A percentile compares a stretch with the other conserved stretches of the same genome.
phyloP scores from a whole-genome alignment of 306 rosid species.

The Alnus rubra region DNA sequence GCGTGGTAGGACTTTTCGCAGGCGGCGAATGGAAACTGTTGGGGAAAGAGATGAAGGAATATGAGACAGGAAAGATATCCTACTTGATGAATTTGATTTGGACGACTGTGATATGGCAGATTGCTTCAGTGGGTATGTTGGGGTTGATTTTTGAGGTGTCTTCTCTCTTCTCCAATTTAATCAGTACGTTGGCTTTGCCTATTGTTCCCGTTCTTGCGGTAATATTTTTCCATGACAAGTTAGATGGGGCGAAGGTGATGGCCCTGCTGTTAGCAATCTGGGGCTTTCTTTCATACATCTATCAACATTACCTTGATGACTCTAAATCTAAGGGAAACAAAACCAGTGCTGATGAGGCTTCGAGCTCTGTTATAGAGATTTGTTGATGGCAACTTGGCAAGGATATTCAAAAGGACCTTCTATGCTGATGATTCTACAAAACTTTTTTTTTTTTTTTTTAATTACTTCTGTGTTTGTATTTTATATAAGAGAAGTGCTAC shows the following conservation, averaged over 20 bases:
- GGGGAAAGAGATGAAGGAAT: constrained; percentile 47
- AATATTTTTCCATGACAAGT: constrained; percentile 48
- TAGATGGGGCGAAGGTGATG: constrained; percentile 51
- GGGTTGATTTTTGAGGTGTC: constrained; percentile 66
- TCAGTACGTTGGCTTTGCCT: constrained; percentile 49
- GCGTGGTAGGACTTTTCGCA: constrained; percentile 53
- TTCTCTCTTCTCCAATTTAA: constrained; percentile 56
- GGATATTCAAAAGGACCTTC: neutral
- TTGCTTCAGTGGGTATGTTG: constrained; percentile 48
- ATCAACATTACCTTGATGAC: constrained; percentile 56
- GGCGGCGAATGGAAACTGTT: constrained; percentile 61
- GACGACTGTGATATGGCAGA: constrained; percentile 60
- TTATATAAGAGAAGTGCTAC: no score
- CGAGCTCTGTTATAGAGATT: neutral
- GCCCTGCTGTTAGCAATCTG: constrained; percentile 59
- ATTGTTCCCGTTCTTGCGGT: constrained; percentile 51
- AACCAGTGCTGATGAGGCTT: constrained; percentile 24
- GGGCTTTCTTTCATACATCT: constrained; percentile 61
- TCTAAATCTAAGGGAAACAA: constrained; percentile 32
- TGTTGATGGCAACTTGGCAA: neutral
- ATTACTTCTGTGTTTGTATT: no score
- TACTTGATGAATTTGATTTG: constrained; percentile 59
- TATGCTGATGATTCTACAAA: neutral
- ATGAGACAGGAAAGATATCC: constrained; percentile 49
- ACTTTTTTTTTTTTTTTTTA: no score